Conservation (phyloP, 2,329 filamentous ascomycete species). For the Arthrinium phaeospermum region DNA sequence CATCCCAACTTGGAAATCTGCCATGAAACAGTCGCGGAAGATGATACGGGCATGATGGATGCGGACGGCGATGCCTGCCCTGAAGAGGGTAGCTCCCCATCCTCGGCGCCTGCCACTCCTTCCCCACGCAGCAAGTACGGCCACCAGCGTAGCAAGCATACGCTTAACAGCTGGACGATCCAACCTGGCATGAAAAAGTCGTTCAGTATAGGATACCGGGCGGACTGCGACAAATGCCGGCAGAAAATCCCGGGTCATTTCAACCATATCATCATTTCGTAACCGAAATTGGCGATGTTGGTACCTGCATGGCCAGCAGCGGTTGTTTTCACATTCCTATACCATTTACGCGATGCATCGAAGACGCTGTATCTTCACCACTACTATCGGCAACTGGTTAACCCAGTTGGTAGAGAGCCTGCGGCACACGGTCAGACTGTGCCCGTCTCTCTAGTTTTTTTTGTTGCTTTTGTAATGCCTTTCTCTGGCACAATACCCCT, state of each 20-base stretch:
- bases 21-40: slow-evolving; percentile 30
- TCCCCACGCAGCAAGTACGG: slow-evolving; percentile 58
- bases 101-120: slow-evolving; percentile 44
- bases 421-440: not conserved
- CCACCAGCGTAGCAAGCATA: slow-evolving; percentile 64
- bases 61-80: slow-evolving; percentile 29
- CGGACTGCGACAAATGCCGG: slow-evolving; percentile 79
- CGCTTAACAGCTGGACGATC: slow-evolving; percentile 64
- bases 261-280: slow-evolving; percentile 76
- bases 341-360: not conserved
- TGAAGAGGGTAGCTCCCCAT: slow-evolving; percentile 35
- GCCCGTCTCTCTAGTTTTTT: not conserved
- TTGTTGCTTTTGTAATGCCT: not conserved
- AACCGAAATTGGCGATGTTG: slow-evolving; percentile 31
- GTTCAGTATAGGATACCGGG: slow-evolving; percentile 79
- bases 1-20: slow-evolving; percentile 44
- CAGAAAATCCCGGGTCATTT: slow-evolving; percentile 79
- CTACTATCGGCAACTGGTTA: not conserved
- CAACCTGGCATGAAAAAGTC: slow-evolving; percentile 70
- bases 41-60: slow-evolving; percentile 42
- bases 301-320: not conserved
- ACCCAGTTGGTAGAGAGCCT: not conserved
- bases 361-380: not conserved
- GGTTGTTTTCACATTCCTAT: not conserved
- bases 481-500: not conserved